These are phyloP conservation scores for Vitis hybrid DNA, from an alignment of 177 flowering plant species.

Conservation along the genomic window DNA sequence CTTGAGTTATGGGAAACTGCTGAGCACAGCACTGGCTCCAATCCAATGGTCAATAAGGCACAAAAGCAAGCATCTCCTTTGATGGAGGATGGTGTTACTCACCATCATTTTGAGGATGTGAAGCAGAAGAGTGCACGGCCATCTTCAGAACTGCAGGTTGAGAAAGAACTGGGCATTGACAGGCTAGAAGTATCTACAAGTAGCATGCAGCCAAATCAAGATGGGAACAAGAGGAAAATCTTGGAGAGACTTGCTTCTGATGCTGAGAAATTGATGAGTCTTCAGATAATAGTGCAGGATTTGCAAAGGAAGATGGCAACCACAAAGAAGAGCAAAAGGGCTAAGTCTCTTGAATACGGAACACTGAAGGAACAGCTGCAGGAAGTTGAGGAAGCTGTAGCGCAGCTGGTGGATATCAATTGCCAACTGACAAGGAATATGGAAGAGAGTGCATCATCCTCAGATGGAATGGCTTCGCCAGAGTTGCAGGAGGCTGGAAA, in stretches of 20 bases:
- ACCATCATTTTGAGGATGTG: slow-evolving; percentile 11
- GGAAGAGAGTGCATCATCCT: slow-evolving; percentile 25
- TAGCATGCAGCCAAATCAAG: slow-evolving; percentile 20
- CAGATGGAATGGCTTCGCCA: slow-evolving; percentile 18
- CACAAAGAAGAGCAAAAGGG: slow-evolving; percentile 33
- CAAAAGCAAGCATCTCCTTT: slow-evolving; percentile 18
- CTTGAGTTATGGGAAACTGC: slow-evolving; percentile 63
- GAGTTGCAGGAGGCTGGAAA: slow-evolving; percentile 37
- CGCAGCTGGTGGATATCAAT: slow-evolving; percentile 39
- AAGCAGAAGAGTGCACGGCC: slow-evolving; percentile 18
- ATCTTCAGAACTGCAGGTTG: slow-evolving; percentile 35
- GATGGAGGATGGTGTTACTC: slow-evolving; percentile 3
- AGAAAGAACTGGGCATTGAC: slow-evolving; percentile 51
- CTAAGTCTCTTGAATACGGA: slow-evolving; percentile 30
- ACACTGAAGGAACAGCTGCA: slow-evolving; percentile 37
- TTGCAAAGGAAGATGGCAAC: slow-evolving; percentile 44
- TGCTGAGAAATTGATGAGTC: slow-evolving; percentile 52
- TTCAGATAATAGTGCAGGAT: slow-evolving; percentile 50
- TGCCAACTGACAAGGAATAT: slow-evolving; percentile 35
- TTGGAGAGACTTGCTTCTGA: slow-evolving; percentile 66
- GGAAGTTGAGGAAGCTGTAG: slow-evolving; percentile 52
- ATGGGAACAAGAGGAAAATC: slow-evolving; percentile 39
- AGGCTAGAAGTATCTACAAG: slow-evolving; percentile 40
- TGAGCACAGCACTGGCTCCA: slow-evolving; percentile 27
- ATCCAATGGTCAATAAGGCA: slow-evolving; percentile 9